These are phyloP conservation scores for Lachancea meyersii DNA, from an alignment of 805 yeast genomes.

Conservation along the genomic window DNA sequence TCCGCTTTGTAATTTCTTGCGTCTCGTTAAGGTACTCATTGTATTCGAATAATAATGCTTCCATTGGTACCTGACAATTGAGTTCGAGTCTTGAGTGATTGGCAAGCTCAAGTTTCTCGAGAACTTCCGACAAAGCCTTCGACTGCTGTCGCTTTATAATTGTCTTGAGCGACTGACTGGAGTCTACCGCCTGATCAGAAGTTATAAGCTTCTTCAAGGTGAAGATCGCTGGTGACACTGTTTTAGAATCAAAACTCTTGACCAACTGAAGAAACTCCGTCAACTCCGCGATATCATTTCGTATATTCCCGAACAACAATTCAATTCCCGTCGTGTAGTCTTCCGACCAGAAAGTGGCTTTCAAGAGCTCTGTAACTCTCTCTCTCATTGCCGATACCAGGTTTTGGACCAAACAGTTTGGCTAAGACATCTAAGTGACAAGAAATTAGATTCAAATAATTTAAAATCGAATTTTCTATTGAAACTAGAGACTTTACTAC, in stretches of 20 bases:
- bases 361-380: neutral
- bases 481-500: too few relatives aligned
- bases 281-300: constrained; percentile 1
- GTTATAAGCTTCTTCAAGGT: neutral
- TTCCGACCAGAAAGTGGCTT: constrained; percentile 9
- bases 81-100: constrained; percentile 3
- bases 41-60: constrained; percentile 6
- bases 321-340: constrained; percentile 7
- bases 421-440: too few relatives aligned
- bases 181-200: neutral
- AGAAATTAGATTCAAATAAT: too few relatives aligned
- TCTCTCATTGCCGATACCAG: neutral
- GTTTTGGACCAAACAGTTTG: too few relatives aligned
- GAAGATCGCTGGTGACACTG: neutral
- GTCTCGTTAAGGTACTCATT: constrained; percentile 9
- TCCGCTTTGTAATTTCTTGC: constrained; percentile 8
- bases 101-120: neutral
- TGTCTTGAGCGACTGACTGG: neutral
- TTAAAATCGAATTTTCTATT: too few relatives aligned
- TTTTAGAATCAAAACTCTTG: neutral
- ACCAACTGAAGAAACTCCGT: neutral
- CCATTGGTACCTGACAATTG: constrained; percentile 11
- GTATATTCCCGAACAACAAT: neutral
- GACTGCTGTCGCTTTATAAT: neutral
- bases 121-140: neutral